phyloP scores from a whole-genome alignment of 2,329 filamentous ascomycete genomes.

The Piedraia hortae region DNA sequence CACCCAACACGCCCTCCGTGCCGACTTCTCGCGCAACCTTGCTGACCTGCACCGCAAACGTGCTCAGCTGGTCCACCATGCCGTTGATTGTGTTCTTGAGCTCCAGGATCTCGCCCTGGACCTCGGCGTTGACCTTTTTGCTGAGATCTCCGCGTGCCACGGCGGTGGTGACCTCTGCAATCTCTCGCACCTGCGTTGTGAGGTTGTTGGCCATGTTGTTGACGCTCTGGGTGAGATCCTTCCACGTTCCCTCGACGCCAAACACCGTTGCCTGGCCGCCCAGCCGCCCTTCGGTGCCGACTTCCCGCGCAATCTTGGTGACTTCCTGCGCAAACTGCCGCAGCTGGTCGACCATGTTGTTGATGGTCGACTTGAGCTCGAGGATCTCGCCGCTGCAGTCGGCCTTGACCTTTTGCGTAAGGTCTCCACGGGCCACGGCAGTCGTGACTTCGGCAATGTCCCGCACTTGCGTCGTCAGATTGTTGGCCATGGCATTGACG shows the following conservation, averaged over 20 bases:
- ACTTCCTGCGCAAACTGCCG: constrained; percentile 26
- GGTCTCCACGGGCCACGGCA: constrained; percentile 23
- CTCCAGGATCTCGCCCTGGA: constrained; percentile 23
- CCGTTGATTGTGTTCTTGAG: constrained; percentile 67
- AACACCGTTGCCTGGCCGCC: constrained; percentile 25
- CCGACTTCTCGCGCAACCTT: constrained; percentile 37
- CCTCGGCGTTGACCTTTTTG: constrained; percentile 24
- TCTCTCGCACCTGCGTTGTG: constrained; percentile 21
- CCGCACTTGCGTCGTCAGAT: constrained; percentile 25
- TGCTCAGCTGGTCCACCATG: constrained; percentile 37
- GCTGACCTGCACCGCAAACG: constrained; percentile 37
- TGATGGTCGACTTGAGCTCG: constrained; percentile 24
- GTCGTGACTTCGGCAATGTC: constrained; percentile 26
- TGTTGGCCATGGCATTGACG: constrained; percentile 26
- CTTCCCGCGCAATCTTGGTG: constrained; percentile 24
- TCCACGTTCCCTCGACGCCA: constrained; percentile 26
- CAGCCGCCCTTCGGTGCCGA: constrained; percentile 24
- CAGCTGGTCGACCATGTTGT: constrained; percentile 25
- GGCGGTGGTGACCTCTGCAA: constrained; percentile 25
- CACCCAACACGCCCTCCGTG: constrained; percentile 34
- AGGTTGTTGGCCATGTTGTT: constrained; percentile 26
- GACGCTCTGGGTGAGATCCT: constrained; percentile 26
- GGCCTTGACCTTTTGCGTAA: constrained; percentile 24
- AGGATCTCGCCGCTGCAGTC: constrained; percentile 25
- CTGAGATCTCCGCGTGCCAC: constrained; percentile 24